Percentiles rank a stretch among this genome's conserved stretches.
Conservation (phyloP, 768 basidiomycete species). For the Tricholoma terreum region DNA sequence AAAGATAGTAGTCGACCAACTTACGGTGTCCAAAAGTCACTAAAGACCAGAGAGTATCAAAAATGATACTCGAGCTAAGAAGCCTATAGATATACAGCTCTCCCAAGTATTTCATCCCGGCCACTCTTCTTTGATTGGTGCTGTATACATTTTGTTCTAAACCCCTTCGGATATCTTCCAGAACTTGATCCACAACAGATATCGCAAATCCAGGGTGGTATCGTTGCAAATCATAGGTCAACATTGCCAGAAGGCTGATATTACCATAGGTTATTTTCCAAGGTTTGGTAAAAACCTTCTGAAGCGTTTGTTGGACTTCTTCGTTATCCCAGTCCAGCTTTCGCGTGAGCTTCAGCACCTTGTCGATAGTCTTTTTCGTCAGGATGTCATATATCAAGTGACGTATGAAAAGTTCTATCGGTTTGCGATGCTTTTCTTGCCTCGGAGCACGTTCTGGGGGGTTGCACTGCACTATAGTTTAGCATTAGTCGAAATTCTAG, state of each 20-base stretch:
- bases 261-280: slow-evolving; percentile 97
- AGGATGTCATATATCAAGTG: slow-evolving; percentile 95
- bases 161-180: slow-evolving; percentile 89
- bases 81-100: slow-evolving; percentile 97
- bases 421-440: slow-evolving; percentile 79
- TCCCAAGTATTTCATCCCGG: slow-evolving; percentile 92
- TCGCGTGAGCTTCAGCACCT: slow-evolving; percentile 87
- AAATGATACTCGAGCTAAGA: slow-evolving; percentile 83
- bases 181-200: slow-evolving; percentile 87
- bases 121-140: slow-evolving; percentile 89
- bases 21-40: slow-evolving; percentile 95
- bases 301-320: slow-evolving; percentile 57
- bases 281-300: slow-evolving; percentile 93
- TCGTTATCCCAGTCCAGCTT: slow-evolving; percentile 95
- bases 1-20: slow-evolving; percentile 29
- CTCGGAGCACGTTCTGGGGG: slow-evolving; percentile 90
- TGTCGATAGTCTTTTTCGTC: slow-evolving; percentile 91
- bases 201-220: slow-evolving; percentile 90
- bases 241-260: slow-evolving; percentile 86
- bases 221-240: slow-evolving; percentile 91
- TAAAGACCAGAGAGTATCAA: slow-evolving; percentile 92
- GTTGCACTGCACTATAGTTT: slow-evolving; percentile 65
- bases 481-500: not conserved
- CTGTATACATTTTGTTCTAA: slow-evolving; percentile 94
- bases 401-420: slow-evolving; percentile 91